These are phyloP conservation scores for Phytophthora chlamydospora DNA, from an alignment of 352 stramenopile genomes.

Conservation along the genomic window DNA sequence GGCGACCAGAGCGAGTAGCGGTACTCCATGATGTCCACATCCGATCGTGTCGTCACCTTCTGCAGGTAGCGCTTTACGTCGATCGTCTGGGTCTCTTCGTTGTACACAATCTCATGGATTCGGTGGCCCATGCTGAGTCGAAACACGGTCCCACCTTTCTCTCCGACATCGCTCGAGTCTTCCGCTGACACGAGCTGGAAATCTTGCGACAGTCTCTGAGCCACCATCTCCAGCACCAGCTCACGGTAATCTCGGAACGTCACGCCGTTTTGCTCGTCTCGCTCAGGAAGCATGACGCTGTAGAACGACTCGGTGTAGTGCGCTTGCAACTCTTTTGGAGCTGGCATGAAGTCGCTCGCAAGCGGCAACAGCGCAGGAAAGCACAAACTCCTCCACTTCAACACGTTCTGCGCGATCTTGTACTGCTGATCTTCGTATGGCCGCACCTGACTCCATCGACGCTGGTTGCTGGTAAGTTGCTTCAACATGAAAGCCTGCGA, in stretches of 20 bases:
- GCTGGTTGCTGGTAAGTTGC: constrained; percentile 92
- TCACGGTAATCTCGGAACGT: constrained; percentile 80
- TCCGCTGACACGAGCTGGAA: constrained; percentile 87
- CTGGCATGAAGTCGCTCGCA: constrained; percentile 91
- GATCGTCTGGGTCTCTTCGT: constrained; percentile 85
- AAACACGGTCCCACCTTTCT: constrained; percentile 52
- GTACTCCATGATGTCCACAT: constrained; percentile 87
- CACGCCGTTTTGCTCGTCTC: constrained; percentile 67
- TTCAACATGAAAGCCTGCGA: constrained; percentile 79
- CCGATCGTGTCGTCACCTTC: constrained; percentile 58
- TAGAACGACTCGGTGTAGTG: constrained; percentile 91
- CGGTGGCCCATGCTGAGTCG: constrained; percentile 88
- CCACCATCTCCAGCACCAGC: constrained; percentile 87
- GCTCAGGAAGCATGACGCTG: constrained; percentile 77
- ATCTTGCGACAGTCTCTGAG: constrained; percentile 82
- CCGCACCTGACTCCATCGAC: constrained; percentile 96
- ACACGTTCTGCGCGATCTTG: constrained; percentile 83
- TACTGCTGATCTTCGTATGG: constrained; percentile 60
- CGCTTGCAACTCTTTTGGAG: constrained; percentile 73
- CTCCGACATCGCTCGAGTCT: constrained; percentile 37
- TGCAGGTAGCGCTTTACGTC: constrained; percentile 88
- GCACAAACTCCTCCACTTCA: constrained; percentile 97
- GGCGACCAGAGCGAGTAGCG: constrained; percentile 82
- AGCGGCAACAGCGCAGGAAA: constrained; percentile 95
- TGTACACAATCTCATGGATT: constrained; percentile 90